Evolutionary conservation across 768 basidiomycete genomes (phyloP), one percentile per base, ranked within the genome.

Genomic region (Grammothele lineata): DNA sequence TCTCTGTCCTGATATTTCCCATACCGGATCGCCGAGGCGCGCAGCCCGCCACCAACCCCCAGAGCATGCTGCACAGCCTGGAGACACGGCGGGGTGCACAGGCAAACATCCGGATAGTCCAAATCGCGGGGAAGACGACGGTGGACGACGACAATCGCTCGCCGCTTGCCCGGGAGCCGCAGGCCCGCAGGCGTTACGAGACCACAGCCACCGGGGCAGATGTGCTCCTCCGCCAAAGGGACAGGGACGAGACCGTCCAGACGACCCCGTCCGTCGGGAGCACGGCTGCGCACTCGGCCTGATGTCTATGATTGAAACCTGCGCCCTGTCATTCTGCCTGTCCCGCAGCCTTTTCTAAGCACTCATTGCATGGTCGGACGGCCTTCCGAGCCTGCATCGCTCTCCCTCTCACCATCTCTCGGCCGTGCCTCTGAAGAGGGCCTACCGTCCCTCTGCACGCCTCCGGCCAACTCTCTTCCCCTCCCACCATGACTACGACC

Each of bases 1-100:
- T 37, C 26, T 43, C 25, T 40, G 37, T 37, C 37, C 38, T 53
- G 51, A 48, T 48, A 47, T 40, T 48, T 47, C 46, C 38, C 46
- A 47, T 41, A 30, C 27, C 27, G 27, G 8, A 30, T 30, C 27
- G 27, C 27, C 27, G 8, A 14, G 14, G 27, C 7, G 14, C 27
- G 27, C 27, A 30, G 27, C 14, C 27, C 27, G 14, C 14, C 37
- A 7, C 38, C 5, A 24, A 38, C 46, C 25, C 19, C 36, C 45
- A 34, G 2, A 34, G 14, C 23, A 30, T 41, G 46, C 46, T 48
- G 46, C 37, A 30, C 46, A 48, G 32, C 32, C 46, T n/a, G n/a
- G n/a, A n/a, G n/a, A n/a, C n/a, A n/a, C n/a, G n/a, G n/a, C n/a
- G n/a, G n/a, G n/a, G n/a, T n/a, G n/a, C n/a, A n/a, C n/a, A n/a